A percentile compares a stretch with the other conserved stretches of the same genome.
Conservation (phyloP, 176 grass and related monocot genomes). For the Luzula sylvatica region DNA sequence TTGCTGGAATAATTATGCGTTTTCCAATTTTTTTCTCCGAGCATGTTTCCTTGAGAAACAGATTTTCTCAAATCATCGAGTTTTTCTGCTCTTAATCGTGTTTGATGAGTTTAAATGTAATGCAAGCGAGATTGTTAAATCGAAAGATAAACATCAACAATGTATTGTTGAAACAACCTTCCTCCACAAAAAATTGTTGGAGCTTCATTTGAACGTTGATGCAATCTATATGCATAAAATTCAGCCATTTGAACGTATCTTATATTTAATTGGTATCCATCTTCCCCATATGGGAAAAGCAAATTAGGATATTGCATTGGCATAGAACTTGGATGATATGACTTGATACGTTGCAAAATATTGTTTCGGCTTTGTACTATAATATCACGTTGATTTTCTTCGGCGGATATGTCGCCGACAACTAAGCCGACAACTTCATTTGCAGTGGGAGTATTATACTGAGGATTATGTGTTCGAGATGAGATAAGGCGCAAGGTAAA, state of each 20-base stretch:
- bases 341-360: neutral
- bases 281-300: neutral
- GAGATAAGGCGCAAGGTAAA: too few relatives aligned
- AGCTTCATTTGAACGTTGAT: neutral
- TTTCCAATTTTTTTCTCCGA: slow-evolving; percentile 9
- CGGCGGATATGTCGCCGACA: neutral
- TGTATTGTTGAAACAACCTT: slow-evolving; percentile 16
- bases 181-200: neutral
- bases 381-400: neutral
- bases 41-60: slow-evolving; percentile 13
- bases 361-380: neutral
- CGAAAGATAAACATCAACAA: neutral
- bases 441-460: neutral
- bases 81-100: slow-evolving; percentile 14
- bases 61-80: slow-evolving; percentile 7
- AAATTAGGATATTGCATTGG: too few relatives aligned
- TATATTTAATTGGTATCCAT: neutral
- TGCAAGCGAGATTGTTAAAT: neutral
- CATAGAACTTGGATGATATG: neutral
- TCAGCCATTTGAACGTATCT: neutral
- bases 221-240: too few relatives aligned
- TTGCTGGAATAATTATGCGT: slow-evolving; percentile 17
- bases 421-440: neutral
- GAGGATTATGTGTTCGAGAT: neutral
- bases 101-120: slow-evolving; percentile 19